phyloP scores from a whole-genome alignment of 1,284 basidiomycete genomes.

The Apiotrichum montevideense region DNA sequence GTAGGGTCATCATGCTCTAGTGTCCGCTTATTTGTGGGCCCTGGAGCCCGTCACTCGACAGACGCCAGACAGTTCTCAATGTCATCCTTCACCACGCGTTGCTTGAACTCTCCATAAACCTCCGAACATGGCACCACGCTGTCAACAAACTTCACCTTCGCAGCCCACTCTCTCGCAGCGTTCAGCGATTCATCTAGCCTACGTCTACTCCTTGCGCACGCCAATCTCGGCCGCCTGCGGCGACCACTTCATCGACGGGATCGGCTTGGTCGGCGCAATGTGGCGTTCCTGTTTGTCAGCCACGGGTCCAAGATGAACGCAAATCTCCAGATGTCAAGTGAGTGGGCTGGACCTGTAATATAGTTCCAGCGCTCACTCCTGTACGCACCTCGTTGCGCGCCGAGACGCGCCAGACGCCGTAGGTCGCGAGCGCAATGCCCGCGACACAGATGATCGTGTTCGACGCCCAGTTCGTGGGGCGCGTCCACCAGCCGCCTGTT shows the following conservation, averaged over 20 bases:
- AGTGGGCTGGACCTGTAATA: too few species aligned
- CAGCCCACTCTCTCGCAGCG: not conserved
- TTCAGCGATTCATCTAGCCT: not conserved
- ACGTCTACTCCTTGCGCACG: constrained; percentile 11
- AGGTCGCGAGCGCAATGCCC: constrained; percentile 49
- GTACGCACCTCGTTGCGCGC: constrained; percentile 50
- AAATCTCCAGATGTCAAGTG: too few species aligned
- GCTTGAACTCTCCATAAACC: too few species aligned
- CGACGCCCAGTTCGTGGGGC: constrained; percentile 52
- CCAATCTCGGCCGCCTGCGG: constrained; percentile 37
- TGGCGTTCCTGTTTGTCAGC: constrained; percentile 36
- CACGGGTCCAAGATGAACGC: too few species aligned
- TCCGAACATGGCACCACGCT: too few species aligned
- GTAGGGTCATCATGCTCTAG: too few species aligned
- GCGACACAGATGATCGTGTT: constrained; percentile 50
- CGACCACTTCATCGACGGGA: constrained; percentile 47
- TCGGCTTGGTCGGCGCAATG: constrained; percentile 48
- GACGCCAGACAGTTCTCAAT: too few species aligned
- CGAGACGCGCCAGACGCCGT: constrained; percentile 50
- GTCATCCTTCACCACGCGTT: too few species aligned
- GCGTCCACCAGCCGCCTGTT: constrained; percentile 55
- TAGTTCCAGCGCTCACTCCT: too few species aligned
- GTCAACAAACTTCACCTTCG: too few species aligned
- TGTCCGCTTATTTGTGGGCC: too few species aligned
- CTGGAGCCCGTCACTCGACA: too few species aligned